Conservation (phyloP, 1,284 basidiomycete genomes). For the Ustilago vetiveriae region DNA sequence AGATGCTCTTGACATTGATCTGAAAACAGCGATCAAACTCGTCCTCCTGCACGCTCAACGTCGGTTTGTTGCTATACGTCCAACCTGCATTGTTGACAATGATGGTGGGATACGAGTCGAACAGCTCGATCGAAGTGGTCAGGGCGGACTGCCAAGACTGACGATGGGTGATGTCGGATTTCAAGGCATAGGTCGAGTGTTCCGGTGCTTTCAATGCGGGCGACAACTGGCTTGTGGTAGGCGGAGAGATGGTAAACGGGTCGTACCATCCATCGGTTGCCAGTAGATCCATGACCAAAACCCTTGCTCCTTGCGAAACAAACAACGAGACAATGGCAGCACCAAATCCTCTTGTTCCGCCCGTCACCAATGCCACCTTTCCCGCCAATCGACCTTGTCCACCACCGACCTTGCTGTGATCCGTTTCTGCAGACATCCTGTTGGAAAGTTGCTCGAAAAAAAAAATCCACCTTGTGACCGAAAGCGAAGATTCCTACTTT, state of each 20-base stretch:
- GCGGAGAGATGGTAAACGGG: conserved; percentile 1
- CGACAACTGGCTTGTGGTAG: no score
- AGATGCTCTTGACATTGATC: conserved; percentile 43
- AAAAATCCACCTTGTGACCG: no score
- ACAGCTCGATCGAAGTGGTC: not conserved
- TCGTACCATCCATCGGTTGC: conserved; percentile 8
- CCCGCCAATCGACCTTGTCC: conserved; percentile 1
- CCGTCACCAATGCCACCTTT: conserved; percentile 22
- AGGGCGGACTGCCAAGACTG: conserved; percentile 7
- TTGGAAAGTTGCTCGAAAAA: no score
- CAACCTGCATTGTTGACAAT: conserved; percentile 51
- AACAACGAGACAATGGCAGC: conserved; percentile 28
- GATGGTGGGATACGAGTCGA: conserved; percentile 6
- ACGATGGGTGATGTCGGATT: conserved; percentile 21
- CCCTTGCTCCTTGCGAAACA: conserved; percentile 8
- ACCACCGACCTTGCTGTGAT: no score
- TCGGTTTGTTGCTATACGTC: conserved; percentile 47
- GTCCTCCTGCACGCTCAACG: conserved; percentile 18
- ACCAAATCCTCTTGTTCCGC: conserved; percentile 33
- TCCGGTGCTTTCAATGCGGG: not conserved
- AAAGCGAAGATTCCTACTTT: no score
- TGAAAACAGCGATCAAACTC: conserved; percentile 42
- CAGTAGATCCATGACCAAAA: conserved; percentile 22
- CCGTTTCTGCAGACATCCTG: no score
- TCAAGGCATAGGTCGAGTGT: conserved; percentile 7